Conservation (phyloP, 805 yeast genomes). For the Cyberlindnera nakhonratchasimensis region DNA sequence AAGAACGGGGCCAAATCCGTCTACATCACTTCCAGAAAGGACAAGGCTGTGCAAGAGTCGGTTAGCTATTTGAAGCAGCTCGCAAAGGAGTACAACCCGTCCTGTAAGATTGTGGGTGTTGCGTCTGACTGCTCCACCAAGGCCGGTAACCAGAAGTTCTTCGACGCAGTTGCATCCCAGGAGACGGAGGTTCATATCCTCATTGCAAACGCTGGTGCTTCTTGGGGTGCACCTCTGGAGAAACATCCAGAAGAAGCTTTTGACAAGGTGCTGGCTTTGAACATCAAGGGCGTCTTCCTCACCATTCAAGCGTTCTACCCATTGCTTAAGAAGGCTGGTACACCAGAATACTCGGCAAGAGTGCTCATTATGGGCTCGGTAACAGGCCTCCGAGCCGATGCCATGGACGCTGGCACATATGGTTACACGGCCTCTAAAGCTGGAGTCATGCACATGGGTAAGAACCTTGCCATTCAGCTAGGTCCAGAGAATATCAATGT, state of each 20-base stretch:
- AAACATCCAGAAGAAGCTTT: constrained; percentile 59
- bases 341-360: constrained; percentile 56
- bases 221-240: constrained; percentile 68
- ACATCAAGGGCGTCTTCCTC: constrained; percentile 64
- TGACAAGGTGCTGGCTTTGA: constrained; percentile 59
- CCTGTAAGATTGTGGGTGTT: constrained; percentile 39
- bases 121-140: constrained; percentile 56
- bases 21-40: constrained; percentile 62
- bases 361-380: constrained; percentile 65
- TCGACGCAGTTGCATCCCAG: constrained; percentile 38
- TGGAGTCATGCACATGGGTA: constrained; percentile 66
- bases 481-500: constrained; percentile 67
- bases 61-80: constrained; percentile 33
- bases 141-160: constrained; percentile 45
- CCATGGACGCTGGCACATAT: constrained; percentile 42
- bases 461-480: constrained; percentile 58
- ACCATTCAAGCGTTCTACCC: constrained; percentile 64
- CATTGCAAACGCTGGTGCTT: constrained; percentile 76
- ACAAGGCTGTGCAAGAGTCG: constrained; percentile 57
- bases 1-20: constrained; percentile 59
- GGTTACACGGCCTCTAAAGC: constrained; percentile 76
- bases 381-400: constrained; percentile 44
- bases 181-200: constrained; percentile 51
- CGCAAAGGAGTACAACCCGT: constrained; percentile 29
- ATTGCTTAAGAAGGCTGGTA: constrained; percentile 49